Conservation (phyloP, 805 yeast species). For the Candida maesae region DNA sequence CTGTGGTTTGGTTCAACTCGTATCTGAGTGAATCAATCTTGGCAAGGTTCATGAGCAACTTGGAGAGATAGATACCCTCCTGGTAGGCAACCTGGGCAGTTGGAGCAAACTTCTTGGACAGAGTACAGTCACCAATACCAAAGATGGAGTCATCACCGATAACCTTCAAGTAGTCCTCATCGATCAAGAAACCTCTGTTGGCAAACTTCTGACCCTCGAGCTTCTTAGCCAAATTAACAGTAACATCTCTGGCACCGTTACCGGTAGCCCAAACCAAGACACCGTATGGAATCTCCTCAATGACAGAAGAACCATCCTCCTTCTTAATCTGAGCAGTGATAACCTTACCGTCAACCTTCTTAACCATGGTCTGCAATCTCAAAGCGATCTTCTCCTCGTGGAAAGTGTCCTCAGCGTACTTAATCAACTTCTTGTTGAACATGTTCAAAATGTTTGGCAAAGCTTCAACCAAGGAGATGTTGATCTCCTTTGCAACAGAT, state of each 20-base stretch:
- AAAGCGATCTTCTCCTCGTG: conserved; percentile 65
- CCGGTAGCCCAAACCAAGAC: conserved; percentile 97
- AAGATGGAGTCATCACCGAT: conserved; percentile 75
- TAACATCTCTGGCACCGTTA: conserved; percentile 80
- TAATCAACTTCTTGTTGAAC: conserved; percentile 65
- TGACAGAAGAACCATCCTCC: conserved; percentile 58
- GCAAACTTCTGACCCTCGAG: conserved; percentile 78
- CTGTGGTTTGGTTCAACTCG: conserved; percentile 33
- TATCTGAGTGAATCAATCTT: conserved; percentile 57
- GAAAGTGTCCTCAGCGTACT: conserved; percentile 79
- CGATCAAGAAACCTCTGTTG: conserved; percentile 84
- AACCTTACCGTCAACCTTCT: conserved; percentile 67
- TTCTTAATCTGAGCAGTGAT: conserved; percentile 69
- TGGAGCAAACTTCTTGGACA: conserved; percentile 82
- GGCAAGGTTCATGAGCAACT: conserved; percentile 60
- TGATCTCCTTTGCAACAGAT: conserved; percentile 73
- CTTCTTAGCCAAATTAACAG: conserved; percentile 59
- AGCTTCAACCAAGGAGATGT: conserved; percentile 85
- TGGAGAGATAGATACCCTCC: conserved; percentile 81
- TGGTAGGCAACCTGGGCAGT: conserved; percentile 98
- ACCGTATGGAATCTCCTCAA: conserved; percentile 78
- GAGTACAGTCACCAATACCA: conserved; percentile 94
- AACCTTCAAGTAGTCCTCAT: conserved; percentile 69
- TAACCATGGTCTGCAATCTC: conserved; percentile 82
- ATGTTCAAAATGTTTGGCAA: conserved; percentile 80